phyloP scores from a whole-genome alignment of 768 basidiomycete species.

The Peribolospora kevripleyi region DNA sequence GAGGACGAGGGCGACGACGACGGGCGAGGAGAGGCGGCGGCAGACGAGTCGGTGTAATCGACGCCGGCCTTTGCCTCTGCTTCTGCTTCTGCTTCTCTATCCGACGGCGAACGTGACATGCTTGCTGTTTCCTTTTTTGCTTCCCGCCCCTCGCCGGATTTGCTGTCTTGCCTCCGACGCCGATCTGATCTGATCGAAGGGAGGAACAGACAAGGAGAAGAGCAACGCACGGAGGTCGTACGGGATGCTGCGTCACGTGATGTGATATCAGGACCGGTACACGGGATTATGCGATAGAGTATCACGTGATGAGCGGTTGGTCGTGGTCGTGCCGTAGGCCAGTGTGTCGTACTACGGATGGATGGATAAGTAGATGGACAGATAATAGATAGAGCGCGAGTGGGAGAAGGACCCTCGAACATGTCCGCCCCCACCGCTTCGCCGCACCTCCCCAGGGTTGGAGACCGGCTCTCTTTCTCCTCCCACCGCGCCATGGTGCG shows the following conservation, averaged over 20 bases:
- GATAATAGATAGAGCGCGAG: background rate
- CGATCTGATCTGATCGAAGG: too few relatives aligned
- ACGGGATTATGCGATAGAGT: background rate
- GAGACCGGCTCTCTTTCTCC: slow-evolving; percentile 32
- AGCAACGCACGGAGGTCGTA: slow-evolving; percentile 38
- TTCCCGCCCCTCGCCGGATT: too few relatives aligned
- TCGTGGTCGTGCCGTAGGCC: background rate
- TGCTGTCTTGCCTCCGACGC: too few relatives aligned
- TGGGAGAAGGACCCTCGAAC: background rate
- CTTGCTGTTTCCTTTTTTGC: too few relatives aligned
- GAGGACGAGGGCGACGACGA: too few relatives aligned
- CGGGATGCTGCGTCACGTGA: slow-evolving; percentile 90
- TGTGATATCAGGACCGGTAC: slow-evolving; percentile 54
- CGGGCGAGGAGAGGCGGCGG: too few relatives aligned
- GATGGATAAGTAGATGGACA: background rate
- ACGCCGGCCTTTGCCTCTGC: too few relatives aligned
- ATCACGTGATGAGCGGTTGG: slow-evolving; percentile 1
- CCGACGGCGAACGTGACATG: too few relatives aligned
- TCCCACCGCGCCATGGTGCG: slow-evolving; percentile 42
- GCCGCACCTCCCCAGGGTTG: slow-evolving; percentile 15
- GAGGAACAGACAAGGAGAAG: background rate
- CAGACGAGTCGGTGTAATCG: too few relatives aligned
- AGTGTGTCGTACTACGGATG: background rate
- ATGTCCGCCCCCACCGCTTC: background rate
- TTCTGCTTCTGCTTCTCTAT: too few relatives aligned